phyloP scores from a whole-genome alignment of 1,139 yeast species.

The Hansenula sp. region DNA sequence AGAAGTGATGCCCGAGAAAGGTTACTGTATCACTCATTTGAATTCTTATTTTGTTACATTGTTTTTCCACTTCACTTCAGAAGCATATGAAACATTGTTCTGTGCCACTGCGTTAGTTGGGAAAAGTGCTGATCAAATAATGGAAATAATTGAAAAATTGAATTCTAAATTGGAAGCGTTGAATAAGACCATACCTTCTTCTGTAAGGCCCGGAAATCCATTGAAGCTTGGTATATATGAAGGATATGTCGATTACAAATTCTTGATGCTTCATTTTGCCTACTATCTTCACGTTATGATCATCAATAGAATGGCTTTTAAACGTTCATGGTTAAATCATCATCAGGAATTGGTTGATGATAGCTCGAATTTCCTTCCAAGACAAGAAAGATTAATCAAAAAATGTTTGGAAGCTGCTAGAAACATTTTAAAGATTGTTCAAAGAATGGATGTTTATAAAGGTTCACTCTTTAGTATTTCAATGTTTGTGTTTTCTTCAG shows the following conservation, averaged over 20 bases:
- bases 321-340: slow-evolving; percentile 19
- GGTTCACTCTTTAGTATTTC: slow-evolving; percentile 10
- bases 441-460: slow-evolving; percentile 3
- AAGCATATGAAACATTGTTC: slow-evolving; percentile 23
- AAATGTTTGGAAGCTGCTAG: slow-evolving; percentile 19
- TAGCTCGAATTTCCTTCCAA: slow-evolving; percentile 7
- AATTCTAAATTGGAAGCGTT: slow-evolving; percentile 28
- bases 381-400: slow-evolving; percentile 15
- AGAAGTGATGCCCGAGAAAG: too few relatives aligned
- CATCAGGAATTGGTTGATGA: slow-evolving; percentile 7
- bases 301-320: slow-evolving; percentile 22
- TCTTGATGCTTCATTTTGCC: slow-evolving; percentile 12
- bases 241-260: not conserved
- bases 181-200: slow-evolving; percentile 24
- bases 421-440: slow-evolving; percentile 8
- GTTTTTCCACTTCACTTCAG: slow-evolving; percentile 1
- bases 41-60: not conserved
- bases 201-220: slow-evolving; percentile 20
- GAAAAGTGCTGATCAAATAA: slow-evolving; percentile 23
- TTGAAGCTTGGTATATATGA: not conserved
- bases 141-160: slow-evolving; percentile 23
- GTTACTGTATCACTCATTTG: not conserved
- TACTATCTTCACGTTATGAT: slow-evolving; percentile 15
- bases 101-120: slow-evolving; percentile 26
- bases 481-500: slow-evolving; percentile 16